Percentiles rank a stretch among this genome's conserved stretches.
Evolutionary conservation across 2,329 filamentous ascomycete genomes (phyloP).

Genomic region (Metarhizium sp.): DNA sequence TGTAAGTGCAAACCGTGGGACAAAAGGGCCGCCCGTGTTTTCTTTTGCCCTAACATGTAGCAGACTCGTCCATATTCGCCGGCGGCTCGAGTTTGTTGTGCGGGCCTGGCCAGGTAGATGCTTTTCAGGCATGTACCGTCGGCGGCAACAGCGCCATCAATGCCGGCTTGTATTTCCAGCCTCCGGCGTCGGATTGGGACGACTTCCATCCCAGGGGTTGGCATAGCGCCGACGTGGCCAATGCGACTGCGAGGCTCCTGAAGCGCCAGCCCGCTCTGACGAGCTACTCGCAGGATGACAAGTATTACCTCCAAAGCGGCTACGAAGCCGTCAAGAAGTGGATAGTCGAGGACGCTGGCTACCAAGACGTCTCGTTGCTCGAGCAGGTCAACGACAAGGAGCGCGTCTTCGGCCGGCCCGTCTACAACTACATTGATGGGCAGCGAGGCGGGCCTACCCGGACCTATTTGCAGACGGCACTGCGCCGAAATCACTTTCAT

Average conservation of each 20-base stretch:
- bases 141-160: conserved; percentile 45
- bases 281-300: conserved; percentile 32
- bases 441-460: conserved; percentile 38
- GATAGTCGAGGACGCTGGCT: conserved; percentile 39
- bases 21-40: background rate
- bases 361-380: conserved; percentile 37
- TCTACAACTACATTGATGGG: conserved; percentile 37
- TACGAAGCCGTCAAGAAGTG: conserved; percentile 37
- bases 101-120: conserved; percentile 25
- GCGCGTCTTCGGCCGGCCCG: conserved; percentile 37
- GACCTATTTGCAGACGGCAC: conserved; percentile 39
- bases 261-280: conserved; percentile 33
- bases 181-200: conserved; percentile 43
- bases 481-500: conserved; percentile 30
- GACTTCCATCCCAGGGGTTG: conserved; percentile 38
- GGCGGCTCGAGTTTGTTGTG: conserved; percentile 31
- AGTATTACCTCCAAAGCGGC: conserved; percentile 36
- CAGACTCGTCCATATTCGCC: conserved; percentile 39
- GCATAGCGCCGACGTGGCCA: conserved; percentile 38
- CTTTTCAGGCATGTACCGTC: conserved; percentile 39
- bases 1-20: conserved; percentile 19
- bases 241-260: conserved; percentile 35
- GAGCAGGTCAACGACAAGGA: conserved; percentile 34
- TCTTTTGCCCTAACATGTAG: background rate
- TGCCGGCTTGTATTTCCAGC: conserved; percentile 43